These are phyloP conservation scores for Aspergillus niger DNA, from an alignment of 2,329 filamentous ascomycete species.

Conservation along the genomic window DNA sequence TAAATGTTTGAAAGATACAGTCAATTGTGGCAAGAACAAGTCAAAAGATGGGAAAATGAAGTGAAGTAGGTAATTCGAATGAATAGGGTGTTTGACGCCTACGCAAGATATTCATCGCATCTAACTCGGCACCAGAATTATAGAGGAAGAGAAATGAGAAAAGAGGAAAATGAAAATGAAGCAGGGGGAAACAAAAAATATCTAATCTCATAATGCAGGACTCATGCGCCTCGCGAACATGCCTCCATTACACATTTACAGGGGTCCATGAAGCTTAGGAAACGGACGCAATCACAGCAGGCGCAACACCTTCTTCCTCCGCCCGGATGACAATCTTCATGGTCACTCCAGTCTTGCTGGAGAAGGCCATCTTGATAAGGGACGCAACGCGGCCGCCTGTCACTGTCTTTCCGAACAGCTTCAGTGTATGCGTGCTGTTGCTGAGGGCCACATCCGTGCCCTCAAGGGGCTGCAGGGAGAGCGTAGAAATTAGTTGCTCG, in stretches of 20 bases:
- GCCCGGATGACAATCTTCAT: constrained; percentile 91
- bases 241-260: constrained; percentile 25
- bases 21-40: not conserved
- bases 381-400: constrained; percentile 85
- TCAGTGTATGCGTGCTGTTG: constrained; percentile 88
- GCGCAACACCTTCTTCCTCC: constrained; percentile 89
- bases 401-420: constrained; percentile 93
- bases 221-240: constrained; percentile 21
- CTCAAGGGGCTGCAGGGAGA: constrained; percentile 91
- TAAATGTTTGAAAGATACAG: constrained; percentile 3
- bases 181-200: constrained; percentile 17
- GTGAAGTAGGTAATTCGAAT: not conserved
- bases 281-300: constrained; percentile 80
- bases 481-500: constrained; percentile 79
- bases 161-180: constrained; percentile 9
- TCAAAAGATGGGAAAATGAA: not conserved
- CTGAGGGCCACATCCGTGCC: constrained; percentile 89
- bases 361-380: constrained; percentile 89
- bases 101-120: constrained; percentile 25
- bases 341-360: constrained; percentile 87
- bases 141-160: constrained; percentile 16
- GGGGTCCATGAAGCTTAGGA: constrained; percentile 56
- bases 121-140: constrained; percentile 26
- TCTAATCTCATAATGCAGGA: constrained; percentile 28
- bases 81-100: constrained; percentile 18